Base-by-base conservation (phyloP, 2,329 filamentous ascomycete species). In the Colletotrichum orbiculare region DNA sequence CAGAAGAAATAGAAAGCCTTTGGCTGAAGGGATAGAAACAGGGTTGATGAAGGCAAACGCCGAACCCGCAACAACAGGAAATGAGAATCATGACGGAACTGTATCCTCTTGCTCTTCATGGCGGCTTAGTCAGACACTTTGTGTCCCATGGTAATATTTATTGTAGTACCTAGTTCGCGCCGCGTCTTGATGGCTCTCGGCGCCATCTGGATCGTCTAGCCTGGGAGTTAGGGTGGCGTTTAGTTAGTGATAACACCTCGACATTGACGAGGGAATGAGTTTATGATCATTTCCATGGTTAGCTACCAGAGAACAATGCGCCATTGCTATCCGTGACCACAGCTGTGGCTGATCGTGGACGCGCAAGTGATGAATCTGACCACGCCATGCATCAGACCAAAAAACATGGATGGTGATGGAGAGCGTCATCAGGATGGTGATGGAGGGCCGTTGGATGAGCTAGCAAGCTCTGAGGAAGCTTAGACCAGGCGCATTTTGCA, bases 1-100 rank as follows among this genome's bases (percentile, higher is more conserved):
- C 62, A 65, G 43, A 62, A 65, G 57, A 61, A 42, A 65, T 56
- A 50, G 46, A 58, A 5, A 8, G 55, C 9, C 12, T n/a, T 15
- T 13, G 15, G 54, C 8, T 39, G 41, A 37, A 10, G 13, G 17
- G 43, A 41, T 34, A 48, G 17, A 34, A n/a, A 13, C 46, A 35
- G n/a, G 1, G 15, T n/a, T n/a, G 42, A 15, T 47, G 43, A 7
- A 25, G 33, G 3, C 4, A 25, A 17, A 37, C 8, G 11, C 10
- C 37, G n/a, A 41, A 39, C 10, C 38, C 17, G 41, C 6, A 48
- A 56, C 15, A 43, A 34, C 25, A 34, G 2, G 35, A 12, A 25
- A 25, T 38, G 53, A 46, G 10, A 8, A 46, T 13, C 25, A 25
- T 25, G 25, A 25, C 25, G 25, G 25, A 25, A 25, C 25, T 25